Percentiles rank a stretch among this genome's conserved stretches.
Conservation (phyloP, 2,329 filamentous ascomycete genomes). For the Clonostachys chloroleuca region DNA sequence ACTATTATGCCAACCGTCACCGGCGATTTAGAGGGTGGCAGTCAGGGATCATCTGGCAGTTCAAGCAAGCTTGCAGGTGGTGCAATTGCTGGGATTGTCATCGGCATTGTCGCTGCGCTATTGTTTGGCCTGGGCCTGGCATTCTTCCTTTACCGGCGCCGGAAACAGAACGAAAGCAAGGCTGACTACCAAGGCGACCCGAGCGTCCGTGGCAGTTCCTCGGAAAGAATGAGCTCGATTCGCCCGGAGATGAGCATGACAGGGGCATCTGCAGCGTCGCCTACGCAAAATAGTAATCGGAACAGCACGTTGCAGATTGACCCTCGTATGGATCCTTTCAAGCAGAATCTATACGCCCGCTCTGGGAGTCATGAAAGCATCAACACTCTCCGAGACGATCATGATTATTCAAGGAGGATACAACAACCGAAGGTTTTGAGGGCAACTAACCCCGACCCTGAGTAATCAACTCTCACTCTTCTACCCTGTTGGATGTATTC, state of each 20-base stretch:
- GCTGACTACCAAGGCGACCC: conserved; percentile 36
- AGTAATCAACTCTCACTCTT: neutral
- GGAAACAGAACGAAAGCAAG: conserved; percentile 32
- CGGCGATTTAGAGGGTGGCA: conserved; percentile 4
- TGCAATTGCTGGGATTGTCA: conserved; percentile 44
- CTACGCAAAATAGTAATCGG: conserved; percentile 37
- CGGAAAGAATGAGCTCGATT: conserved; percentile 38
- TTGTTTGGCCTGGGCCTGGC: conserved; percentile 26
- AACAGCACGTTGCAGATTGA: conserved; percentile 54
- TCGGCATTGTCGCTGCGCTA: conserved; percentile 42
- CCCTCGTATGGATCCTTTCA: conserved; percentile 59
- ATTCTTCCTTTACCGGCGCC: conserved; percentile 36
- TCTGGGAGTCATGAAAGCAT: conserved; percentile 60
- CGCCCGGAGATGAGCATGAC: conserved; percentile 34
- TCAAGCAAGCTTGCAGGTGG: conserved; percentile 16
- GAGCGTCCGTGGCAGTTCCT: conserved; percentile 45
- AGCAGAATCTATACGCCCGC: conserved; percentile 49
- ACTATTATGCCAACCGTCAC: conserved; percentile 40
- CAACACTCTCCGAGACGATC: conserved; percentile 59
- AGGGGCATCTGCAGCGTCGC: conserved; percentile 17
- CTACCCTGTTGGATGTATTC: neutral
- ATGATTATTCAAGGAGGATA: conserved; percentile 60
- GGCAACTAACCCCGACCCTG: conserved; percentile 58
- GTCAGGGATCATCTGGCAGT: conserved; percentile 24
- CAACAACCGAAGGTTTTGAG: conserved; percentile 53